Evolutionary conservation across 139 green algal species (phyloP).

Genomic region (Chlorella sp.): DNA sequence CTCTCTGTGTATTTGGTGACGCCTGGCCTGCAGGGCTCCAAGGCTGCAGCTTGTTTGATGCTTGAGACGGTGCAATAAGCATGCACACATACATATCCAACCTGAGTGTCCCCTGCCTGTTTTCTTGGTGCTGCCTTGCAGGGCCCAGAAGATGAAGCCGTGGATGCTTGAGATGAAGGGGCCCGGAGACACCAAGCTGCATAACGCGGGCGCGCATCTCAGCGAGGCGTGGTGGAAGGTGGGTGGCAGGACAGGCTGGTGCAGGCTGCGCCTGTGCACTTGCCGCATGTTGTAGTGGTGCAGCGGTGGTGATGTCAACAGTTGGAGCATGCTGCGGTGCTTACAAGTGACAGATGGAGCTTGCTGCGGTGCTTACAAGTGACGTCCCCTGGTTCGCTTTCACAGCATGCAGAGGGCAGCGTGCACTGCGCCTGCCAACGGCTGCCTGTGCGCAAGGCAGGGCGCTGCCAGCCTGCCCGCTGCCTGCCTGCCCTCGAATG

Average conservation of each 20-base stretch:
- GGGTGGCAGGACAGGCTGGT: background rate
- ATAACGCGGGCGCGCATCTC: conserved; percentile 51
- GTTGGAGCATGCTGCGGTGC: too few species aligned
- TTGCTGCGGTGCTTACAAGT: background rate
- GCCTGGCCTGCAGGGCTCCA: too few species aligned
- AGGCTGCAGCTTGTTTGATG: too few species aligned
- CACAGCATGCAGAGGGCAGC: background rate
- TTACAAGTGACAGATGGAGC: background rate
- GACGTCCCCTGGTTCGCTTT: too few species aligned
- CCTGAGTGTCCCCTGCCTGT: background rate
- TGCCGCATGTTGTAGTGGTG: background rate
- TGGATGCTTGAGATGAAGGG: conserved; percentile 56
- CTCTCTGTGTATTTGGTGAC: too few species aligned
- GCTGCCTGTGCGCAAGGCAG: background rate
- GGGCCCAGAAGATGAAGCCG: conserved; percentile 39
- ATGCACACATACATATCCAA: too few species aligned
- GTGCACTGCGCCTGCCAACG: background rate
- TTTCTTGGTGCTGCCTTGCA: background rate
- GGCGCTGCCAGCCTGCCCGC: too few species aligned
- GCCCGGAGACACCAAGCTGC: conserved; percentile 41
- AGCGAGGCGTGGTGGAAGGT: conserved; percentile 73
- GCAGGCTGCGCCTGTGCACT: background rate
- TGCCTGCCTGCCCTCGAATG: background rate
- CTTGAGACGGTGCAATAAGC: too few species aligned
- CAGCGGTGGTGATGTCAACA: background rate